Evolutionary conservation across 148 eudicot species (phyloP), one percentile per base, ranked within the genome.

Genomic region (Suaeda aralocaspica): DNA sequence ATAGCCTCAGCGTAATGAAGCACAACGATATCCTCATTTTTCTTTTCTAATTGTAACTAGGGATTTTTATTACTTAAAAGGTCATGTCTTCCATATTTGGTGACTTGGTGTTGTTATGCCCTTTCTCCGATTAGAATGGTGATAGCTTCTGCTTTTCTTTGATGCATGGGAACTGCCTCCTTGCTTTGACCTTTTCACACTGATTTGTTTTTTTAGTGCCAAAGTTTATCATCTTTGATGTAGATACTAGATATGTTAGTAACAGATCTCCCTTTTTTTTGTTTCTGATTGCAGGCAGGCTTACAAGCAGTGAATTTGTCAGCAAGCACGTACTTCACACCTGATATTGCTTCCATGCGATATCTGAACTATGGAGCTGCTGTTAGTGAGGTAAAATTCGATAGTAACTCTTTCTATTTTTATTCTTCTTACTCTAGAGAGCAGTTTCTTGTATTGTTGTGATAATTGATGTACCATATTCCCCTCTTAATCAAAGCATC

Each of bases 321-420:
- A 25, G 87, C 89, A 50, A 86, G 84, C 73, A 64, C 96, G 33
- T 73, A 14, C 48, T 92, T 78, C 74, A 83, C 77, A 55, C 94
- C 98, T n/a, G 92, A 88, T 19, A 31, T 30, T 51, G 74, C 76
- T 51, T 82, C 90, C 69, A 86, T 69, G 79, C 67, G 50, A 66
- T 92, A 92, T 77, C 67, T 92, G 64, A 92, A 90, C 74, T 92
- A 86, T 31, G 98, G 98, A 78, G 96, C 92, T 73, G 98, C 92
- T 77, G 91, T 88, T 39, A 92, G 96, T 49, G 96, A 92, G 98
- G 98, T 91, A 67, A 76, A 45, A 16, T 59, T 39, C n/a, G 46
- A 53, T 29, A 7, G 22, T 24, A 42, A 42, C 30, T 41, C 26
- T 49, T 25, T 15, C 5, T 48, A 9, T 48, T 46, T 10, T 63